phyloP scores from a whole-genome alignment of 805 yeast species.

The Candida ortonii region DNA sequence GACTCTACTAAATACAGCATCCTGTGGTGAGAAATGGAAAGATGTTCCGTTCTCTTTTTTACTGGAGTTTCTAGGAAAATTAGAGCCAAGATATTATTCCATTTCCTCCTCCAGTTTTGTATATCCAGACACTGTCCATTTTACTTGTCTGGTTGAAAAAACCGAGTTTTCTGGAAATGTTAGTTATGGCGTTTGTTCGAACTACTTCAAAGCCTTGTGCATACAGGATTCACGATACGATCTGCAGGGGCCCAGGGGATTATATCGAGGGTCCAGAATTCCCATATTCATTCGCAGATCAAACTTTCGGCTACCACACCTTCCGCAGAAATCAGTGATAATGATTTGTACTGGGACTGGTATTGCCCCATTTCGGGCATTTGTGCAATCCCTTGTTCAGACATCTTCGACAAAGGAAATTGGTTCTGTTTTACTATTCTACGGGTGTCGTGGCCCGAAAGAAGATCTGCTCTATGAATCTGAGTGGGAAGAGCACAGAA shows the following conservation, averaged over 20 bases:
- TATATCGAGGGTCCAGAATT: conserved; percentile 42
- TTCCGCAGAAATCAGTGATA: conserved; percentile 73
- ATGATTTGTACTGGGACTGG: conserved; percentile 97
- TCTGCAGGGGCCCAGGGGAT: conserved; percentile 64
- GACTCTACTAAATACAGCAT: conserved; percentile 57
- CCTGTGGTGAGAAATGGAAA: conserved; percentile 61
- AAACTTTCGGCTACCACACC: conserved; percentile 83
- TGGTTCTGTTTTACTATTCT: conserved; percentile 71
- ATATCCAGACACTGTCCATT: conserved; percentile 59
- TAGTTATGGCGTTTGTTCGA: conserved; percentile 80
- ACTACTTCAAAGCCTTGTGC: conserved; percentile 67
- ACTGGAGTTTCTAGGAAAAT: conserved; percentile 69
- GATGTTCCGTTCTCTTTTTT: conserved; percentile 77
- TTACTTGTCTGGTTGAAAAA: conserved; percentile 84
- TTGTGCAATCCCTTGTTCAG: conserved; percentile 64
- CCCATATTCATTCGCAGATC: conserved; percentile 89
- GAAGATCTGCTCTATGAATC: conserved; percentile 77
- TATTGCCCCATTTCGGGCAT: conserved; percentile 94
- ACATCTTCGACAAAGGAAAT: conserved; percentile 39
- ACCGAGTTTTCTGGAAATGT: conserved; percentile 24
- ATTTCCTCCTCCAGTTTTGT: conserved; percentile 75
- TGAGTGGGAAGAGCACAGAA: conserved; percentile 73
- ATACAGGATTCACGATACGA: conserved; percentile 43
- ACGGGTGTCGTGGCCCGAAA: conserved; percentile 71
- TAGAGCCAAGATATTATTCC: conserved; percentile 90